These are phyloP conservation scores for Ophioceras dolichostomum DNA, from an alignment of 2,329 filamentous ascomycete species.

Conservation along the genomic window DNA sequence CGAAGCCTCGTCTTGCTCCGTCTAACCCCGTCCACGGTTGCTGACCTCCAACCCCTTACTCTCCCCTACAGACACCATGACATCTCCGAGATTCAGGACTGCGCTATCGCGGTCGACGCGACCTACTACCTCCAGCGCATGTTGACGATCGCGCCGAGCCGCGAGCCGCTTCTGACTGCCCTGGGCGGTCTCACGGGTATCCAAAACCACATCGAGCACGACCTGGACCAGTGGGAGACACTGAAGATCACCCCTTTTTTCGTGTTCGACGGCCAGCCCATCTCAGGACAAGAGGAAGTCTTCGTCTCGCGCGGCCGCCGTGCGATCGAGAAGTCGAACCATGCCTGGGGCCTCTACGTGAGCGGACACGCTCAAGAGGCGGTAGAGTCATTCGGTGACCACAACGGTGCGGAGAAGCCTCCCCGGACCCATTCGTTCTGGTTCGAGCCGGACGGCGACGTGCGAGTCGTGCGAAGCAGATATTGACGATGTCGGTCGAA, in stretches of 20 bases:
- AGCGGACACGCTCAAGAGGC: conserved; percentile 67
- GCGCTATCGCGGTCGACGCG: conserved; percentile 75
- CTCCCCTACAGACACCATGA: conserved; percentile 36
- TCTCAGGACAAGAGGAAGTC: conserved; percentile 63
- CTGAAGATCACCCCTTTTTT: conserved; percentile 70
- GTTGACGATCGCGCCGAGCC: conserved; percentile 55
- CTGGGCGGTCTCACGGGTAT: conserved; percentile 81
- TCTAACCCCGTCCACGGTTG: neutral
- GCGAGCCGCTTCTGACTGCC: conserved; percentile 81
- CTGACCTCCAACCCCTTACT: neutral
- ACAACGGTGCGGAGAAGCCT: conserved; percentile 58
- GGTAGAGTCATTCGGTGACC: conserved; percentile 70
- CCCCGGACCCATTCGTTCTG: no score
- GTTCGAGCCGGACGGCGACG: no score
- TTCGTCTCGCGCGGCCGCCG: conserved; percentile 49
- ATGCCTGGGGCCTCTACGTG: conserved; percentile 83
- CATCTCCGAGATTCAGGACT: conserved; percentile 60
- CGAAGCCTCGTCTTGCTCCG: neutral
- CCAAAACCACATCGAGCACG: conserved; percentile 59
- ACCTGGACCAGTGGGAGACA: conserved; percentile 60
- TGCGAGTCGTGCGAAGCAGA: no score
- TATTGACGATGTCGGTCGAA: no score
- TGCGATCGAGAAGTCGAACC: conserved; percentile 58
- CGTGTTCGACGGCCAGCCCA: conserved; percentile 79
- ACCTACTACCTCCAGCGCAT: conserved; percentile 76